These are phyloP conservation scores for Auricularia sp. DNA, from an alignment of 768 basidiomycete genomes.

Conservation along the genomic window DNA sequence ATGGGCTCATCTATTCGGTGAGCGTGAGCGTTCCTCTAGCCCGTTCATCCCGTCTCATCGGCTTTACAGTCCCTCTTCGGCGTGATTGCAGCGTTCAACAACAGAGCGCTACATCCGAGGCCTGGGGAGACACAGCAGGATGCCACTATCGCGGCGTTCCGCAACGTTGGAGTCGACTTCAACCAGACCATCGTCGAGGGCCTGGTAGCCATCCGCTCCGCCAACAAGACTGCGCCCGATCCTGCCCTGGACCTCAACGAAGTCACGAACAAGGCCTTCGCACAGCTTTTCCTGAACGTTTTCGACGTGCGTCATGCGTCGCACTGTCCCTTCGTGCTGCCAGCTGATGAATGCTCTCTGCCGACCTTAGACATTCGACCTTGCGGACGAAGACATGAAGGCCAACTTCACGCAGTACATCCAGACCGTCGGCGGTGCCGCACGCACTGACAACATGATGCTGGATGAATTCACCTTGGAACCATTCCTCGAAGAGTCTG, in stretches of 20 bases:
- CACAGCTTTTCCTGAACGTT: neutral
- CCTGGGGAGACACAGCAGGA: neutral
- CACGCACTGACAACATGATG: neutral
- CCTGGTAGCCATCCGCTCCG: neutral
- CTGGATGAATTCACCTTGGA: no score
- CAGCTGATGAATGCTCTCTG: neutral
- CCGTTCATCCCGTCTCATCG: neutral
- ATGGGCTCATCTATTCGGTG: neutral
- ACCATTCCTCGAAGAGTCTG: neutral
- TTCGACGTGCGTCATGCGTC: neutral
- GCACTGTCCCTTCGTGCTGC: neutral
- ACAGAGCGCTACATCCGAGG: neutral
- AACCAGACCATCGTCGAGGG: neutral
- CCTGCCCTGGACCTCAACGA: neutral
- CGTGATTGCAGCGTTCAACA: neutral
- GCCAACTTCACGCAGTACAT: neutral
- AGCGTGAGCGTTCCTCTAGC: neutral
- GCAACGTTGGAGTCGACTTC: neutral
- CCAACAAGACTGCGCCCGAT: neutral
- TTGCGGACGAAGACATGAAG: neutral
- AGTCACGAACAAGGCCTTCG: neutral
- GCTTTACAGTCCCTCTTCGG: neutral
- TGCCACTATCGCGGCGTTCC: neutral
- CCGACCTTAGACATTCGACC: neutral
- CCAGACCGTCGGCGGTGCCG: neutral